Evolutionary conservation across 2,329 filamentous ascomycete genomes (phyloP).

Genomic region (Nemania abortiva): DNA sequence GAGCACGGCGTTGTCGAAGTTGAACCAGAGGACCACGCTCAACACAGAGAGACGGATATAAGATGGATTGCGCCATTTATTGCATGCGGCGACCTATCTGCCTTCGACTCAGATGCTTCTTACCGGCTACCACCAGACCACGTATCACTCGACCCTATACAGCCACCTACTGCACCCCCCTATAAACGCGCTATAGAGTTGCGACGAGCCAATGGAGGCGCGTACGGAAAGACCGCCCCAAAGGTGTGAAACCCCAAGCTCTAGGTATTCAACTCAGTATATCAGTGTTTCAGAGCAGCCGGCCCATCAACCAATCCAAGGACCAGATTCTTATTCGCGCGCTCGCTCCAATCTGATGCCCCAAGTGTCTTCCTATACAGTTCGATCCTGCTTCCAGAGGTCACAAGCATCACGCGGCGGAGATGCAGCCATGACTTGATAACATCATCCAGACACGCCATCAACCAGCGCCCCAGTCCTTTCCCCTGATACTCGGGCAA

Average conservation of each 20-base stretch:
- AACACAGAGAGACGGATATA: slow-evolving; percentile 57
- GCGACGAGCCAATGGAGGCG: slow-evolving; percentile 79
- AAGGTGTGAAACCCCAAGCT: slow-evolving; percentile 45
- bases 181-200: slow-evolving; percentile 93
- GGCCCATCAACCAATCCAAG: slow-evolving; percentile 47
- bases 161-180: slow-evolving; percentile 94
- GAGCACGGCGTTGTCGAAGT: slow-evolving; percentile 60
- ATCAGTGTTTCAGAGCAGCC: slow-evolving; percentile 35
- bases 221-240: slow-evolving; percentile 76
- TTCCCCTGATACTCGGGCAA: slow-evolving; percentile 61
- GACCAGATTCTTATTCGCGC: slow-evolving; percentile 57
- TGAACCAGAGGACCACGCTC: slow-evolving; percentile 61
- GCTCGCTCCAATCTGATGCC: slow-evolving; percentile 59
- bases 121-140: slow-evolving; percentile 90
- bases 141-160: slow-evolving; percentile 89
- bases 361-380: slow-evolving; percentile 64
- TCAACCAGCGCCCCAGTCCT: slow-evolving; percentile 67
- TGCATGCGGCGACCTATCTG: slow-evolving; percentile 94
- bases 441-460: slow-evolving; percentile 63
- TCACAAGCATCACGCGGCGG: slow-evolving; percentile 69
- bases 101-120: slow-evolving; percentile 95
- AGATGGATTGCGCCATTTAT: slow-evolving; percentile 96
- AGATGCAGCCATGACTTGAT: slow-evolving; percentile 63
- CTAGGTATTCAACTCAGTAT: slow-evolving; percentile 7
- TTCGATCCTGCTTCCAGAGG: slow-evolving; percentile 52